Percentiles rank a stretch among this genome's conserved stretches.
Conservation (phyloP, 352 stramenopile genomes). For the Globisporangium okanoganense region DNA sequence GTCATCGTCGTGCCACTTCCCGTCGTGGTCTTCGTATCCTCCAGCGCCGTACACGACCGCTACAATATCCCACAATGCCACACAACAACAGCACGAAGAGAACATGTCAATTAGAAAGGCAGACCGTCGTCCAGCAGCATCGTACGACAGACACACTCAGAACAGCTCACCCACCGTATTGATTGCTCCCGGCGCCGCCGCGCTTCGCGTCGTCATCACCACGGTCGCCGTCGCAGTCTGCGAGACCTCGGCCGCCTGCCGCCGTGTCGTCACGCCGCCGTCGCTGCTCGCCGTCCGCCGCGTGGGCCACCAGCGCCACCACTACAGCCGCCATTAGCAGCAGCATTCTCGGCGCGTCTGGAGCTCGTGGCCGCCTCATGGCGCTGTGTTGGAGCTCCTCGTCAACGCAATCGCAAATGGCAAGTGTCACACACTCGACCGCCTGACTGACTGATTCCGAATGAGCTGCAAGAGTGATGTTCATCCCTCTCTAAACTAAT, state of each 20-base stretch:
- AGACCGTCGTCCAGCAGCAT: not conserved
- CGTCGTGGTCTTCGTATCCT: conserved; percentile 12
- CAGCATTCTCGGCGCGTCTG: too few species aligned
- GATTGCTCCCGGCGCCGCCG: not conserved
- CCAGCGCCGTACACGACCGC: conserved; percentile 2
- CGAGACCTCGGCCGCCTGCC: not conserved
- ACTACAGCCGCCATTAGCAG: too few species aligned
- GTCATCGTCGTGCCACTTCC: conserved; percentile 13
- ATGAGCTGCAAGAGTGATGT: not conserved
- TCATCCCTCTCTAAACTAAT: not conserved
- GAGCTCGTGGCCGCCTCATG: too few species aligned
- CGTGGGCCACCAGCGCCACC: too few species aligned
- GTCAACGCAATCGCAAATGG: too few species aligned
- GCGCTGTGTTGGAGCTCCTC: too few species aligned
- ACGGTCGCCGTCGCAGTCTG: conserved; percentile 1
- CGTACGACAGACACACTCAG: not conserved
- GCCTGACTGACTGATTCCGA: not conserved
- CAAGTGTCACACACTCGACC: too few species aligned
- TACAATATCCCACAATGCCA: not conserved
- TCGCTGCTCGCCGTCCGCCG: too few species aligned
- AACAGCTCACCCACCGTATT: not conserved
- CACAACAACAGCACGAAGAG: not conserved
- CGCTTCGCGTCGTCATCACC: not conserved
- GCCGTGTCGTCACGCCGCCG: not conserved
- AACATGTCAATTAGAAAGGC: too few species aligned